Conservation (phyloP, 345 rosid genomes). For the Kernera saxatilis region DNA sequence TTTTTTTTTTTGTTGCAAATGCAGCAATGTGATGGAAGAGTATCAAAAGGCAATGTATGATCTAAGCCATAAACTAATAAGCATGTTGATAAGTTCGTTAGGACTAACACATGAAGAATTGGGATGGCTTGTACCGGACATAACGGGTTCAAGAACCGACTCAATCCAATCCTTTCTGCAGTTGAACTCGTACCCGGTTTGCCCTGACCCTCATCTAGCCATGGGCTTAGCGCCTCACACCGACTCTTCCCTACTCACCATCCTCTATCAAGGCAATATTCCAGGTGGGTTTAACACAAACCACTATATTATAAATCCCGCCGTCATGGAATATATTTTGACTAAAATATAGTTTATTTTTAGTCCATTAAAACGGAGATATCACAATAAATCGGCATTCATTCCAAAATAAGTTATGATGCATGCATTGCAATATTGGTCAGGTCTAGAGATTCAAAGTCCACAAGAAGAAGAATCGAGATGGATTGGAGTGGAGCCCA, state of each 20-base stretch:
- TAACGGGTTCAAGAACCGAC: not conserved
- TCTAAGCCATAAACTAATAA: constrained; percentile 32
- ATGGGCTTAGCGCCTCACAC: constrained; percentile 56
- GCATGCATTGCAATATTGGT: not conserved
- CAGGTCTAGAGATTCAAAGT: constrained; percentile 37
- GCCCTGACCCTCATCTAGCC: constrained; percentile 46
- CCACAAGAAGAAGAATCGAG: constrained; percentile 12
- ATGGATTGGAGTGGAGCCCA: constrained; percentile 42
- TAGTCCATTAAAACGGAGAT: not conserved
- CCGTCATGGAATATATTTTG: no score
- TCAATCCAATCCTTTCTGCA: constrained; percentile 33
- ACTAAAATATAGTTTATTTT: not conserved
- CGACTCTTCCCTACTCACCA: constrained; percentile 42
- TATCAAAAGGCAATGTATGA: constrained; percentile 30
- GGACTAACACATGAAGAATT: constrained; percentile 39
- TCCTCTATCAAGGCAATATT: constrained; percentile 35
- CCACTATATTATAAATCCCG: no score
- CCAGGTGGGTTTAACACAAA: no score
- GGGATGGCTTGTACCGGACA: constrained; percentile 28
- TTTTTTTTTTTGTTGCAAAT: not conserved
- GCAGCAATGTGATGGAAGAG: constrained; percentile 40
- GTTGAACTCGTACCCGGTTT: constrained; percentile 49
- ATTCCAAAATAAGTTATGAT: not conserved
- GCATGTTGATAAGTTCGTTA: constrained; percentile 34
- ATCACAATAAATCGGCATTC: not conserved